These are phyloP conservation scores for Kurtzmaniella quercitrusa DNA, from an alignment of 1,139 yeast species.

Conservation along the genomic window DNA sequence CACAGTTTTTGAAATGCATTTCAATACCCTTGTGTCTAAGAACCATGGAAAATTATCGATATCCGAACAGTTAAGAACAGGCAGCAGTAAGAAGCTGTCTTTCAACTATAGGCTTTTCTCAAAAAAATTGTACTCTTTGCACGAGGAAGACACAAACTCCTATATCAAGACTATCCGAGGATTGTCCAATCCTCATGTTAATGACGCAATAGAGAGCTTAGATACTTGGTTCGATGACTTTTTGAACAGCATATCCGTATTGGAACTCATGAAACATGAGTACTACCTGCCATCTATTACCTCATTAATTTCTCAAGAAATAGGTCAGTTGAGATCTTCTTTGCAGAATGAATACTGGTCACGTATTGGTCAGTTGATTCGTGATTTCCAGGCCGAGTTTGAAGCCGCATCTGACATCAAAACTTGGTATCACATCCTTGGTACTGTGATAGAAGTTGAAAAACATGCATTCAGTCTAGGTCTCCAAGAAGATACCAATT, in stretches of 20 bases:
- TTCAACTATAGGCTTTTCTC: neutral
- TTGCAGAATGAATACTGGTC: constrained; percentile 12
- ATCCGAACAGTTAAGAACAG: neutral
- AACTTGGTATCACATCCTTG: constrained; percentile 12
- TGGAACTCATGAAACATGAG: neutral
- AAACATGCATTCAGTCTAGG: neutral
- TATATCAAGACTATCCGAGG: constrained; percentile 16
- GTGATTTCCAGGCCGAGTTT: constrained; percentile 2
- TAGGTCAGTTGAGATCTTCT: constrained; percentile 9
- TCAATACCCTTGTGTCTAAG: constrained; percentile 3
- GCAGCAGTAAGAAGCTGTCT: neutral
- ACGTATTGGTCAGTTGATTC: constrained; percentile 8
- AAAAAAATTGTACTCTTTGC: neutral
- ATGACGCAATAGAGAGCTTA: constrained; percentile 13
- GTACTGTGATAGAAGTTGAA: constrained; percentile 10
- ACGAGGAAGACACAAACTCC: constrained; percentile 15
- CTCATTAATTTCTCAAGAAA: constrained; percentile 7
- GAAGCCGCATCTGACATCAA: constrained; percentile 4
- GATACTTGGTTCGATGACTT: constrained; percentile 22
- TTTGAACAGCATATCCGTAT: neutral
- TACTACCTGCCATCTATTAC: neutral
- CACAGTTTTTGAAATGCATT: neutral
- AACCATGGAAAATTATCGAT: neutral
- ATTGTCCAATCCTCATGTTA: constrained; percentile 8
- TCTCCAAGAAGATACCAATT: constrained; percentile 5